phyloP scores from a whole-genome alignment of 2,329 filamentous ascomycete genomes.

The Myriosclerotinia duriaeana region DNA sequence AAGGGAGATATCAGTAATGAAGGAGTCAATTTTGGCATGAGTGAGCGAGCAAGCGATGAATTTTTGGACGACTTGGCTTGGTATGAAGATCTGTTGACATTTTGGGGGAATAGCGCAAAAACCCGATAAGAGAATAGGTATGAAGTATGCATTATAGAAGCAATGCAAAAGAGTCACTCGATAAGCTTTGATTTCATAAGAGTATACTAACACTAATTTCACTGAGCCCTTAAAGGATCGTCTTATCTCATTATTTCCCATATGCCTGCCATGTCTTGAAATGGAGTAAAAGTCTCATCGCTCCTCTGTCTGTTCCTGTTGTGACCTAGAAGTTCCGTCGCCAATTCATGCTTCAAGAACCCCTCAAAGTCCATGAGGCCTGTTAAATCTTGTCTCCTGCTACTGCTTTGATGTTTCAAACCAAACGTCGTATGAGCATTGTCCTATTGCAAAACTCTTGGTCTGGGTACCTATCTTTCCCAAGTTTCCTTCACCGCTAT shows the following conservation, averaged over 20 bases:
- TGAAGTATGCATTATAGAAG: neutral
- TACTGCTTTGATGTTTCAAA: neutral
- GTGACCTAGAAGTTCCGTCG: neutral
- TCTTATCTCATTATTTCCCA: neutral
- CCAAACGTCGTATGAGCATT: neutral
- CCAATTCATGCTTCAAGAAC: neutral
- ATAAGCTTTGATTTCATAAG: neutral
- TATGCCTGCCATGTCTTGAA: neutral
- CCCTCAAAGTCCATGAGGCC: neutral
- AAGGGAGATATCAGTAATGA: neutral
- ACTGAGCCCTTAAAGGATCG: neutral
- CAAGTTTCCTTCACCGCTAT: neutral
- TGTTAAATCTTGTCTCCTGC: neutral
- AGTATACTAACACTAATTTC: neutral
- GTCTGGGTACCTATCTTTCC: neutral
- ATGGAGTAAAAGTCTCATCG: neutral
- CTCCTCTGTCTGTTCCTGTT: neutral
- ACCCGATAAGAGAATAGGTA: neutral
- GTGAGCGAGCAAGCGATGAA: slow-evolving; percentile 11
- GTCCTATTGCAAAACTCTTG: neutral
- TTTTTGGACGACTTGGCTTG: slow-evolving; percentile 10
- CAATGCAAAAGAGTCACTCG: neutral
- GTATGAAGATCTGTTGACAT: too few species aligned
- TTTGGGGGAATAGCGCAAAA: slow-evolving; percentile 2
- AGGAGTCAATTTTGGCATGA: neutral